Base-by-base conservation (phyloP, 2,329 filamentous ascomycete genomes). In the Zalaria sp. region DNA sequence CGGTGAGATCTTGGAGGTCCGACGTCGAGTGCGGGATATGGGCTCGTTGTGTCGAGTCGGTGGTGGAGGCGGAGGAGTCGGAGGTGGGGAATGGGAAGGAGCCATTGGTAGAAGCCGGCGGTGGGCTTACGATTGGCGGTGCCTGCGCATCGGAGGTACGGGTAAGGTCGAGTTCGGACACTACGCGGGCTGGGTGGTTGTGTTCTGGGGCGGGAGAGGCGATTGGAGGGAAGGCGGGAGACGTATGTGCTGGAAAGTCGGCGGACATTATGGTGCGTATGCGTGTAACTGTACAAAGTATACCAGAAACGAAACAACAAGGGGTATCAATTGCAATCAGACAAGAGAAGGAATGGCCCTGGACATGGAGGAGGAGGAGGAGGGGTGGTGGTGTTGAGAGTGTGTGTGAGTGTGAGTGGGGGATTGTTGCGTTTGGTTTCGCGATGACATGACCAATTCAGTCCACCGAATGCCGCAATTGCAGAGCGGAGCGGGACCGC, bases 121-220 rank as follows among this genome's bases (percentile, higher is more conserved):
- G 64, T 9, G 68, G 68, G 38, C 62, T 67, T 46, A 71, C 59
- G 34, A 69, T 56, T 28, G 65, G 66, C 34, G 65, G 63, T 27
- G 60, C 58, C 1, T 56, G 25, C 53, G 18, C 49, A 43, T 35
- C 46, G 46, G 43, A 49, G 48, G 26, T 45, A 18, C 50, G 46
- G 41, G 51, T 49, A 39, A 62, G 56, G 34, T 62, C 55, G 50
- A 67, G 58, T 28, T 61, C 57, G 34, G 64, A 61, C 34, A 62
- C 51, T 8, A 47, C 47, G 43, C 50, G 50, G 64, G 55, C 47
- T 64, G 57, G 49, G 65, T 53, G 41, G 65, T 64, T 40, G 57
- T 61, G 73, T 18, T 18, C 18, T 18, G 18, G 18, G 18, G 18
- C 18, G 18, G 18, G 72, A 37, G 73, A 72, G 47, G 72, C 61